Evolutionary conservation across 202 grass and related monocot genomes (phyloP).

Genomic region (Saccharum hybrid): DNA sequence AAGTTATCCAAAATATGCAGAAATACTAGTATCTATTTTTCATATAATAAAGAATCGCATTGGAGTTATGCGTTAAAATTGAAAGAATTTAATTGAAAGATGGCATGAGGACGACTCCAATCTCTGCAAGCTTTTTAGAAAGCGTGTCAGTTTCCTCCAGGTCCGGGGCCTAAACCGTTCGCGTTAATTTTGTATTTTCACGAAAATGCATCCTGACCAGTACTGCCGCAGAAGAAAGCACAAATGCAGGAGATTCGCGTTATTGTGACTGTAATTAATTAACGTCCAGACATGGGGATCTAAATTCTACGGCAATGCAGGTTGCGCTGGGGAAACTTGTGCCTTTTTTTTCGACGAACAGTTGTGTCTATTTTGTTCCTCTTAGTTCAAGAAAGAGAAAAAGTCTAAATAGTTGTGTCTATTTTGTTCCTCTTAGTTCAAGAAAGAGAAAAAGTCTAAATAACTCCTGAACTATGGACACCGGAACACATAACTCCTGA

Average conservation of each 20-base stretch:
- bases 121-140: not conserved
- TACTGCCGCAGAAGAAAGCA: not conserved
- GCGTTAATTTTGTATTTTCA: not conserved
- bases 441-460: not conserved
- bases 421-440: not conserved
- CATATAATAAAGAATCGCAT: not conserved
- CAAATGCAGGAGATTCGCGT: not conserved
- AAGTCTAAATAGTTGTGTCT: not conserved
- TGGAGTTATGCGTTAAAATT: not conserved
- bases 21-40: too few species aligned
- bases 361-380: not conserved
- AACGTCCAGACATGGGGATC: constrained; percentile 12
- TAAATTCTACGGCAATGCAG: not conserved
- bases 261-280: not conserved
- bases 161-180: too few species aligned
- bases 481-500: too few species aligned
- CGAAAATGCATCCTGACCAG: not conserved
- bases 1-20: too few species aligned
- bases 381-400: not conserved
- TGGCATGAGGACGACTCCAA: not conserved
- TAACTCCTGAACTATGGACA: not conserved
- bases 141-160: too few species aligned
- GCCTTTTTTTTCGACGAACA: not conserved
- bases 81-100: not conserved
- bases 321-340: not conserved